phyloP scores from a whole-genome alignment of 78 protist genomes.

The Dictyostelium brefeldianum region DNA sequence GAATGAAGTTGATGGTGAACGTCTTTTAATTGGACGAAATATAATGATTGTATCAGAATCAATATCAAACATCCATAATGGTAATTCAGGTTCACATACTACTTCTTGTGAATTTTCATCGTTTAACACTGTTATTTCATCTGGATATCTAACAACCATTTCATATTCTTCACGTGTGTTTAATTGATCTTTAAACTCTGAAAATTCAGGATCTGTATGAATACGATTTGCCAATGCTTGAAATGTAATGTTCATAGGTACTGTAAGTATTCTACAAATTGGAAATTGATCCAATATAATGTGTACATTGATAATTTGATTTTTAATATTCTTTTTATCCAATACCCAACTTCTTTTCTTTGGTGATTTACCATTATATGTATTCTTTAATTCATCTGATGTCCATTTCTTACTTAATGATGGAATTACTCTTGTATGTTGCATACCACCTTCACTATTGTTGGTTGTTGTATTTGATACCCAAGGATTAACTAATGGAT shows the following conservation, averaged over 20 bases:
- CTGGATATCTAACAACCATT: conserved; percentile 9
- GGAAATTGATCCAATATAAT: neutral
- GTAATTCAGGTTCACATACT: conserved; percentile 46
- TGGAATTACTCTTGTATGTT: neutral
- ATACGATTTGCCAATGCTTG: conserved; percentile 41
- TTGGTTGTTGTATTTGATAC: neutral
- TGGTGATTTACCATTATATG: conserved; percentile 25
- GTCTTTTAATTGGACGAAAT: conserved; percentile 27
- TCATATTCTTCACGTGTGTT: conserved; percentile 32
- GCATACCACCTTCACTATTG: neutral
- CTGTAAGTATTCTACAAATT: neutral
- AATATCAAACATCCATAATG: conserved; percentile 73
- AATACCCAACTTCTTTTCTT: conserved; percentile 40
- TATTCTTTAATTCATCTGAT: conserved; percentile 32
- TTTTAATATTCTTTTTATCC: neutral
- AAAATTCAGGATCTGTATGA: conserved; percentile 1
- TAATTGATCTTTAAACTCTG: conserved; percentile 2
- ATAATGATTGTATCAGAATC: conserved; percentile 6
- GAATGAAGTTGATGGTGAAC: neutral
- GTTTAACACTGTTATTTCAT: neutral
- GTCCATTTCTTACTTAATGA: conserved; percentile 33
- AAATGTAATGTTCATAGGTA: conserved; percentile 24
- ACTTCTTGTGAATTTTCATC: conserved; percentile 10
- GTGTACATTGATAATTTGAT: neutral
- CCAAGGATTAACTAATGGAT: conserved; percentile 6